Evolutionary conservation across 305 asterid species (phyloP).

Genomic region (Plantago coronopus): DNA sequence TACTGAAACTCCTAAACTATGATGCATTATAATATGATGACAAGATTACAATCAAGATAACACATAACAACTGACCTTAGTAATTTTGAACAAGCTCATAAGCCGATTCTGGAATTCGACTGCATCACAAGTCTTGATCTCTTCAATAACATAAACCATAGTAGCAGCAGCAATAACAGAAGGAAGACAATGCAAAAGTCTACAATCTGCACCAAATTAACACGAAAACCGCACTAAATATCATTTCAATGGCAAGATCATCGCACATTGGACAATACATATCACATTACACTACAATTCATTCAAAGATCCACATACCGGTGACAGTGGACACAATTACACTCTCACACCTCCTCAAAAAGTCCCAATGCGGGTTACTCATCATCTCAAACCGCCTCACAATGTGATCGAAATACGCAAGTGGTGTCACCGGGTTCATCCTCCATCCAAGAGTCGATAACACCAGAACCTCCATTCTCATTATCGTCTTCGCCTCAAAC

Average conservation of each 20-base stretch:
- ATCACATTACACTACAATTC: constrained; percentile 7
- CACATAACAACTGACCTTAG: constrained; percentile 48
- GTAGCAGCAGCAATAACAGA: constrained; percentile 84
- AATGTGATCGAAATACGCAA: constrained; percentile 71
- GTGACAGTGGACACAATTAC: constrained; percentile 50
- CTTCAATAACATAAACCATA: constrained; percentile 47
- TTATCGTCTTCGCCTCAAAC: constrained; percentile 84
- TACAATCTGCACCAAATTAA: constrained; percentile 47
- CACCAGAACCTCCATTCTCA: constrained; percentile 85
- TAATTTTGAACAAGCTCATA: constrained; percentile 41
- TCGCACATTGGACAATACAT: neutral
- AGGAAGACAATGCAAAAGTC: constrained; percentile 53
- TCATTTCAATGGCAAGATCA: neutral
- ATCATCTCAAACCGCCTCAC: constrained; percentile 62
- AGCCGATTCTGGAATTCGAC: constrained; percentile 45
- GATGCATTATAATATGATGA: neutral
- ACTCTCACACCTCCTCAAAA: constrained; percentile 54
- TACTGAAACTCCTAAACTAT: neutral
- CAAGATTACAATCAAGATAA: neutral
- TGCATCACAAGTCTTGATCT: constrained; percentile 42
- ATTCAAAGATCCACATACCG: constrained; percentile 45
- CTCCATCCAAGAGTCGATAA: constrained; percentile 75
- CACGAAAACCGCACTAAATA: constrained; percentile 4
- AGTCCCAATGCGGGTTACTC: constrained; percentile 49
- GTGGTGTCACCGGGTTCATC: constrained; percentile 79